A percentile compares a stretch with the other conserved stretches of the same genome.
These are phyloP conservation scores for Lablab purpureus DNA, from an alignment of 306 rosid species.

Conservation along the genomic window DNA sequence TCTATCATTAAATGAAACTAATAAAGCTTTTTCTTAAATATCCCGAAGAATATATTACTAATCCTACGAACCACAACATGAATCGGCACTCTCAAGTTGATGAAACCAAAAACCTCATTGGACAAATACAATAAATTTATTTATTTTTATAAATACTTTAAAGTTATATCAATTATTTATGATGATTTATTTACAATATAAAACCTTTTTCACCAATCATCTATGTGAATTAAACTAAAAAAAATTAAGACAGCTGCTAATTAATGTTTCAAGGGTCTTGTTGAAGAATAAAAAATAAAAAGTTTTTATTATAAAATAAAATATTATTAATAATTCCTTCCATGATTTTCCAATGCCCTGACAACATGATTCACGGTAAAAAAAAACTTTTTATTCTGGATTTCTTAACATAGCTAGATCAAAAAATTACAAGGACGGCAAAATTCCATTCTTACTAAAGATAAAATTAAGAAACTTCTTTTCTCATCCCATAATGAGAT, in stretches of 20 bases:
- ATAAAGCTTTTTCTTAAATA: no score
- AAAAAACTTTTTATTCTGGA: neutral
- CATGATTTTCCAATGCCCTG: neutral
- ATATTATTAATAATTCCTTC: neutral
- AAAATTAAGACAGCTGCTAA: neutral
- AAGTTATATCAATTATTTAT: no score
- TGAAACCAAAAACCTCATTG: no score
- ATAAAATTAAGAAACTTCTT: constrained; percentile 1
- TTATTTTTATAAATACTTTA: no score
- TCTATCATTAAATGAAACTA: no score
- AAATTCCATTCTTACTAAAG: constrained; percentile 1
- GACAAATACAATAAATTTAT: no score
- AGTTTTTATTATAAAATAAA: neutral
- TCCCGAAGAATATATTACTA: no score
- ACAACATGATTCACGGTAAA: neutral
- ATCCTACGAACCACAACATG: no score
- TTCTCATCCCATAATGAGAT: neutral
- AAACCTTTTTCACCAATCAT: neutral
- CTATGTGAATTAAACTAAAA: neutral
- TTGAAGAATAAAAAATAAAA: neutral
- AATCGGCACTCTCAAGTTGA: no score
- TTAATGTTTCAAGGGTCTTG: neutral
- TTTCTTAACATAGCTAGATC: neutral
- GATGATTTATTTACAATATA: no score
- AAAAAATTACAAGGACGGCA: neutral